These are phyloP conservation scores for Dunaliella primolecta DNA, from an alignment of 139 green algal genomes.

Conservation along the genomic window DNA sequence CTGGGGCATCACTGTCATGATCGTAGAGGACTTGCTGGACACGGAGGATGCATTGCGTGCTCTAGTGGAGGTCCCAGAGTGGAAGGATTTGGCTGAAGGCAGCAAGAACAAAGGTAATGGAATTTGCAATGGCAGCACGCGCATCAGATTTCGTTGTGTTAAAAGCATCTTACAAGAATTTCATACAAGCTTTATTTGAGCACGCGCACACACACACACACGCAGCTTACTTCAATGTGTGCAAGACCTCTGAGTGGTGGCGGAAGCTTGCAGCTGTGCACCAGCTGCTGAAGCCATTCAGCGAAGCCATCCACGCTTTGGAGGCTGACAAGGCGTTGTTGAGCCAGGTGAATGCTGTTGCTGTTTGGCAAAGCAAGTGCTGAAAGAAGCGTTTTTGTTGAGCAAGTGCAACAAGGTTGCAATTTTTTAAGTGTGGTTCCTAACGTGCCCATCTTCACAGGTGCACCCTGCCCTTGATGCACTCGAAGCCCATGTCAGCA, in stretches of 20 bases:
- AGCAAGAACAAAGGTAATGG: background rate
- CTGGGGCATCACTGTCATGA: background rate
- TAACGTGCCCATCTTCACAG: background rate
- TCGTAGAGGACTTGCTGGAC: background rate
- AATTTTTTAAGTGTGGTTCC: background rate
- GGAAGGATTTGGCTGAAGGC: background rate
- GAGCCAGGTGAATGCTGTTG: background rate
- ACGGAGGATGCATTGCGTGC: background rate
- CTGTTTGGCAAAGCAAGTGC: background rate
- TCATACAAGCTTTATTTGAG: background rate
- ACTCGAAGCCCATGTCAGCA: background rate
- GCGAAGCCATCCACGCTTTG: background rate
- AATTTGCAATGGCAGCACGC: background rate
- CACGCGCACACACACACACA: no score
- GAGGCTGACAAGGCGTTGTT: background rate
- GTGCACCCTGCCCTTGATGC: background rate
- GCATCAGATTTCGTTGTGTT: background rate
- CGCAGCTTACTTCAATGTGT: background rate
- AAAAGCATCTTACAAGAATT: background rate
- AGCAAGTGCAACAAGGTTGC: background rate
- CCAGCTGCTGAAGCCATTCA: background rate
- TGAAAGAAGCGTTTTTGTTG: background rate
- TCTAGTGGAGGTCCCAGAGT: background rate
- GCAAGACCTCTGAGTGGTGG: background rate
- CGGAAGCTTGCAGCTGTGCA: background rate